Conservation (phyloP, 108 stramenopile genomes). For the Cyclostephanos tholiformis region DNA sequence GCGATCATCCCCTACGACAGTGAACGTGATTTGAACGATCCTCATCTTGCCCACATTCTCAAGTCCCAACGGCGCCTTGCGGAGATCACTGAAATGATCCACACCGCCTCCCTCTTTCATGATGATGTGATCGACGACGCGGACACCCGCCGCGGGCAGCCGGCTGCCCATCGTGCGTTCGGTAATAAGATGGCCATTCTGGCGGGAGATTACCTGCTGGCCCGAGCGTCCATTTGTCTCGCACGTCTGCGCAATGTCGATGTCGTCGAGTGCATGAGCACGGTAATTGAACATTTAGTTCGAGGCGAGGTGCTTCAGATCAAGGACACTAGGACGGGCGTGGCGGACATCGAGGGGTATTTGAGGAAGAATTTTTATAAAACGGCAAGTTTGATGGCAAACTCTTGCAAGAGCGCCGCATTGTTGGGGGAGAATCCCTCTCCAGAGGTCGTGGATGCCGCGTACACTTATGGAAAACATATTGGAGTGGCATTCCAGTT, state of each 20-base stretch:
- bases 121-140: slow-evolving; percentile 99
- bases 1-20: slow-evolving; percentile 55
- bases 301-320: slow-evolving; percentile 97
- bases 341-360: slow-evolving; percentile 77
- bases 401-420: slow-evolving; percentile 92
- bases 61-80: slow-evolving; percentile 92
- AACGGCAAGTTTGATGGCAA: slow-evolving; percentile 97
- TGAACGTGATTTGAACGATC: slow-evolving; percentile 15
- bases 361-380: slow-evolving; percentile 98
- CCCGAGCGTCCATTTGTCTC: slow-evolving; percentile 91
- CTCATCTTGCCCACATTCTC: slow-evolving; percentile 25
- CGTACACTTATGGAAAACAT: slow-evolving; percentile 95
- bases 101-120: slow-evolving; percentile 96
- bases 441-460: slow-evolving; percentile 63
- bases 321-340: slow-evolving; percentile 63
- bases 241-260: slow-evolving; percentile 93
- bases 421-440: slow-evolving; percentile 78
- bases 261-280: slow-evolving; percentile 96
- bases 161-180: slow-evolving; percentile 92
- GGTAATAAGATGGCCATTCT: slow-evolving; percentile 99
- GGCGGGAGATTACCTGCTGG: slow-evolving; percentile 98
- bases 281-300: slow-evolving; percentile 98
- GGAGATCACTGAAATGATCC: slow-evolving; percentile 99
- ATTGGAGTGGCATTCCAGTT: slow-evolving; percentile 98
- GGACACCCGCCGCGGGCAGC: slow-evolving; percentile 90